Evolutionary conservation across 306 rosid genomes (phyloP).

Genomic region (Fagus crenata): DNA sequence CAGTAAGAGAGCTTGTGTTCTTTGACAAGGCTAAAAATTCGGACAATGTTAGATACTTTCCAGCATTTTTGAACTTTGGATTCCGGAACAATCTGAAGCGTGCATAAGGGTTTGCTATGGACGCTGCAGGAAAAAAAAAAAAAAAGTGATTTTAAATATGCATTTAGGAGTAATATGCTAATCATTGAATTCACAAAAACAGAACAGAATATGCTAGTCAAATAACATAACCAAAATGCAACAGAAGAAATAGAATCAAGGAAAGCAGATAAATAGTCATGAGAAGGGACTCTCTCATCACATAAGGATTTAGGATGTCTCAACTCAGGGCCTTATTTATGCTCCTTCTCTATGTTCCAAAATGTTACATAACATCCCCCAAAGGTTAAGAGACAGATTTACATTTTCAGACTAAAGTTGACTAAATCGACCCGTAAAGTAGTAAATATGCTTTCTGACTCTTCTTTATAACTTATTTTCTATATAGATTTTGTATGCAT

Average conservation of each 20-base stretch:
- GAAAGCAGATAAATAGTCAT: neutral
- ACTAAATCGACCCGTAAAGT: neutral
- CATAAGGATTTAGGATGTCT: neutral
- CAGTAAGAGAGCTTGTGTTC: constrained; percentile 59
- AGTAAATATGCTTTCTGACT: neutral
- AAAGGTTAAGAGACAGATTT: neutral
- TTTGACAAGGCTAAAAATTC: constrained; percentile 79
- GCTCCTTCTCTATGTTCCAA: neutral
- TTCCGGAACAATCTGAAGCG: constrained; percentile 49
- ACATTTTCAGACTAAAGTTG: neutral
- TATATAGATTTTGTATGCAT: neutral
- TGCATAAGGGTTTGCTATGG: constrained; percentile 48
- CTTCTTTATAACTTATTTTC: neutral
- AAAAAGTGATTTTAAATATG: constrained; percentile 30
- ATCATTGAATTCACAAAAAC: constrained; percentile 8
- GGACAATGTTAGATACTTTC: constrained; percentile 51
- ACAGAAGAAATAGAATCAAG: constrained; percentile 12
- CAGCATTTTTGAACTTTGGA: constrained; percentile 46
- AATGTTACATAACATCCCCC: neutral
- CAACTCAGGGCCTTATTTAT: neutral
- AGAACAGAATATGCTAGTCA: constrained; percentile 11
- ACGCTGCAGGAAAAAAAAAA: constrained; percentile 54
- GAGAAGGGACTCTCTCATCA: constrained; percentile 7
- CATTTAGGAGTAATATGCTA: constrained; percentile 2
- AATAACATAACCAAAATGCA: constrained; percentile 17